Evolutionary conservation across 2,329 filamentous ascomycete genomes (phyloP).

Genomic region (Colletotrichum orchidophilum): DNA sequence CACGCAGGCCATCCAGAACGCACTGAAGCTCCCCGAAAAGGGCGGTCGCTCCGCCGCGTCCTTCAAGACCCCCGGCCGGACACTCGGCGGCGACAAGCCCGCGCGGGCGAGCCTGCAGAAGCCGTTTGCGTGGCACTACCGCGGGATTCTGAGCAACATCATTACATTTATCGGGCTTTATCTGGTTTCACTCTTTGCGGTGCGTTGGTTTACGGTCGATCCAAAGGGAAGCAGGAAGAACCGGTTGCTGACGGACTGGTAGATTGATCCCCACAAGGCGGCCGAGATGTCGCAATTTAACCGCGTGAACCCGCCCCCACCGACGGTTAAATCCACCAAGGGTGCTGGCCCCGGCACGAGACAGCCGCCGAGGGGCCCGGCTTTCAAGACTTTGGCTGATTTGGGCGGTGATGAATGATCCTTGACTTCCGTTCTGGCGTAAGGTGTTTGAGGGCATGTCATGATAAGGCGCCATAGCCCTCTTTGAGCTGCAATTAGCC

Average conservation of each 20-base stretch:
- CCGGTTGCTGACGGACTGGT: slow-evolving; percentile 28
- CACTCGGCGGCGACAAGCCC: slow-evolving; percentile 57
- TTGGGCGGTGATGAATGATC: slow-evolving; percentile 46
- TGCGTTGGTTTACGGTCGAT: slow-evolving; percentile 44
- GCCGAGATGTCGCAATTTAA: slow-evolving; percentile 70
- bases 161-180: slow-evolving; percentile 69
- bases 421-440: no score
- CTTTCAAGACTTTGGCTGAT: slow-evolving; percentile 65
- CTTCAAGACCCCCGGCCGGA: slow-evolving; percentile 66
- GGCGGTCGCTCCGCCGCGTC: slow-evolving; percentile 53
- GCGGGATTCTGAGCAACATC: slow-evolving; percentile 58
- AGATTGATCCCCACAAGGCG: slow-evolving; percentile 71
- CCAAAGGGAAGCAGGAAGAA: not conserved
- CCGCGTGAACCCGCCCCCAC: slow-evolving; percentile 51
- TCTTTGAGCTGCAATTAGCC: no score
- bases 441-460: no score
- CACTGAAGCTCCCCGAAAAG: slow-evolving; percentile 61
- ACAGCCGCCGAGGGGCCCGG: slow-evolving; percentile 43
- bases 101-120: slow-evolving; percentile 33
- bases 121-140: slow-evolving; percentile 45
- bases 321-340: slow-evolving; percentile 35
- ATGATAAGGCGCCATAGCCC: no score
- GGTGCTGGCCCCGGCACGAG: slow-evolving; percentile 14
- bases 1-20: slow-evolving; percentile 78
- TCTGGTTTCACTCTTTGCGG: slow-evolving; percentile 68